Conservation (phyloP, 2,329 filamentous ascomycete genomes). For the Dactylellina drechsleri region DNA sequence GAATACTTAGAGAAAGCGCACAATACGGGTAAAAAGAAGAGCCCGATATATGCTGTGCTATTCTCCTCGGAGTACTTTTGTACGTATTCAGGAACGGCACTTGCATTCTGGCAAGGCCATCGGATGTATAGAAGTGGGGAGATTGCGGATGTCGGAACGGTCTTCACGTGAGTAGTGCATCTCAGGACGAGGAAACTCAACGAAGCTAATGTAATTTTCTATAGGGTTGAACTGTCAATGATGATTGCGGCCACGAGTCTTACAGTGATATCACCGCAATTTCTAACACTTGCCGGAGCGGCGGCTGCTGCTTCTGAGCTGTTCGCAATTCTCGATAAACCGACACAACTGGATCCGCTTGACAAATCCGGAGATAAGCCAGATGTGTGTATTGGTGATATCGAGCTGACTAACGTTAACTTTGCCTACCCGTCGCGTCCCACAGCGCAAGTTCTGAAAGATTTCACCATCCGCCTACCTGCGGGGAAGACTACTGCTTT, state of each 20-base stretch:
- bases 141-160: slow-evolving; percentile 66
- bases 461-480: slow-evolving; percentile 59
- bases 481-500: slow-evolving; percentile 70
- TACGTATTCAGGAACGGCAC: slow-evolving; percentile 67
- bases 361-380: slow-evolving; percentile 61
- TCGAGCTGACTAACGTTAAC: slow-evolving; percentile 72
- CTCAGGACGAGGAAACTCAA: neutral
- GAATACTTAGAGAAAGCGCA: slow-evolving; percentile 69
- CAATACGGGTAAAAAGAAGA: slow-evolving; percentile 65
- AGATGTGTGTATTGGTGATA: slow-evolving; percentile 64
- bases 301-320: slow-evolving; percentile 65
- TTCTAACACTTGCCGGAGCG: slow-evolving; percentile 68
- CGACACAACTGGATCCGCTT: slow-evolving; percentile 64
- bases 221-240: slow-evolving; percentile 65
- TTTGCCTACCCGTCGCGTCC: slow-evolving; percentile 74
- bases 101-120: slow-evolving; percentile 73
- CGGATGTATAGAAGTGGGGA: slow-evolving; percentile 65
- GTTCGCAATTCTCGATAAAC: slow-evolving; percentile 66
- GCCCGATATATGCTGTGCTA: slow-evolving; percentile 64
- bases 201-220: too few species aligned
- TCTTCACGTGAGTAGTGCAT: slow-evolving; percentile 62
- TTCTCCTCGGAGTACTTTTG: slow-evolving; percentile 66
- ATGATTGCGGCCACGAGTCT: slow-evolving; percentile 64
- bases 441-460: slow-evolving; percentile 52
- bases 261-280: slow-evolving; percentile 68